Evolutionary conservation across 805 yeast genomes (phyloP).

Genomic region (Kodamaea fukazawae): DNA sequence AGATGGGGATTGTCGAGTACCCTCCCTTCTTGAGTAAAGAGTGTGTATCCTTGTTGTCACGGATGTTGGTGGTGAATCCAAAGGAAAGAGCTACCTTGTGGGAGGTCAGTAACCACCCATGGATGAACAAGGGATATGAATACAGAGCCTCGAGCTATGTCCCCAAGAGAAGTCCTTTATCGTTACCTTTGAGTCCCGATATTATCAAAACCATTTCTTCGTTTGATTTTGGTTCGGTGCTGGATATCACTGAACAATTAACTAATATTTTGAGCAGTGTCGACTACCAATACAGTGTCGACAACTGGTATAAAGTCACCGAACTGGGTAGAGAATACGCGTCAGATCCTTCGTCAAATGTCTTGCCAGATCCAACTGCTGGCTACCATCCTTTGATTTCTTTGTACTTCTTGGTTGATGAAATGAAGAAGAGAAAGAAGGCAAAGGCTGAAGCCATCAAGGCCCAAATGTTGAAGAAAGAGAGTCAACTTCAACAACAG

Average conservation of each 20-base stretch:
- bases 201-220: slow-evolving; percentile 74
- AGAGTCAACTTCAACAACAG: slow-evolving; percentile 24
- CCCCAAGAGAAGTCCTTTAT: slow-evolving; percentile 76
- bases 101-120: slow-evolving; percentile 84
- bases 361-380: slow-evolving; percentile 70
- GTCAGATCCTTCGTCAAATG: slow-evolving; percentile 31
- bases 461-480: slow-evolving; percentile 18
- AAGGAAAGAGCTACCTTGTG: slow-evolving; percentile 69
- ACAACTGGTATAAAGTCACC: slow-evolving; percentile 56
- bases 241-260: slow-evolving; percentile 55
- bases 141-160: slow-evolving; percentile 65
- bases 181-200: slow-evolving; percentile 60
- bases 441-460: slow-evolving; percentile 50
- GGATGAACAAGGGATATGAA: slow-evolving; percentile 92
- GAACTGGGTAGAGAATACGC: slow-evolving; percentile 38
- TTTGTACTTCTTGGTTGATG: slow-evolving; percentile 81
- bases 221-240: slow-evolving; percentile 74
- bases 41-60: slow-evolving; percentile 72
- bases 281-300: slow-evolving; percentile 60
- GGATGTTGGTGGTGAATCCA: slow-evolving; percentile 93
- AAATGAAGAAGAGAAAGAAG: slow-evolving; percentile 69
- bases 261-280: slow-evolving; percentile 57
- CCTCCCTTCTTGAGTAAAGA: slow-evolving; percentile 78
- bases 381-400: slow-evolving; percentile 89
- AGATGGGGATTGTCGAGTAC: slow-evolving; percentile 87